These are phyloP conservation scores for Mucor circinelloides DNA, from an alignment of 371 early-diverging fungal genomes.

Conservation along the genomic window DNA sequence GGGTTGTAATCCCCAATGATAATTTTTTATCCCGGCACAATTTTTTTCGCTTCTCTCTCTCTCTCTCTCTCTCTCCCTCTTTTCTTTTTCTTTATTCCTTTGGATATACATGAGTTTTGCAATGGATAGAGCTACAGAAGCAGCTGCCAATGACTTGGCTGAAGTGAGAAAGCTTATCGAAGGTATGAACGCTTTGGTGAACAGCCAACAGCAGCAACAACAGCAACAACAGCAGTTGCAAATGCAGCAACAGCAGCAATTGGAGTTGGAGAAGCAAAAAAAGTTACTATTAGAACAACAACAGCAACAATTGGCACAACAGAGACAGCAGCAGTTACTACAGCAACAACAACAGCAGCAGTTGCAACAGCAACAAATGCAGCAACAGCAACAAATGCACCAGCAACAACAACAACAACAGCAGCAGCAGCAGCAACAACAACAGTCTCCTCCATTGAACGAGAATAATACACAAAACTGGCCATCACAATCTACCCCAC, in stretches of 20 bases:
- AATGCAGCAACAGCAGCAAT: slow-evolving; percentile 9
- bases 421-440: slow-evolving; percentile 2
- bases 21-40: background rate
- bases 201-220: slow-evolving; percentile 19
- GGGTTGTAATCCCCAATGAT: background rate
- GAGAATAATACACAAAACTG: background rate
- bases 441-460: background rate
- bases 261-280: background rate
- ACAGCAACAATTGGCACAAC: background rate
- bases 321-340: slow-evolving; percentile 9
- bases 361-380: slow-evolving; percentile 19
- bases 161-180: slow-evolving; percentile 55
- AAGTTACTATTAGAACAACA: background rate
- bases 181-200: slow-evolving; percentile 51
- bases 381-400: slow-evolving; percentile 12
- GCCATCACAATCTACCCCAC: slow-evolving; percentile 2
- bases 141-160: slow-evolving; percentile 53
- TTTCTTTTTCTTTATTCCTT: background rate
- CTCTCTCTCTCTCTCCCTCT: background rate
- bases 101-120: slow-evolving; percentile 6
- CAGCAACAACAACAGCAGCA: slow-evolving; percentile 11
- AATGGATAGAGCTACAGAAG: slow-evolving; percentile 53
- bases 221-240: slow-evolving; percentile 15
- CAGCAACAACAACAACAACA: slow-evolving; percentile 13
- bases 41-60: background rate